Evolutionary conservation across 352 stramenopile species (phyloP).

Genomic region (Globisporangium radiosum): DNA sequence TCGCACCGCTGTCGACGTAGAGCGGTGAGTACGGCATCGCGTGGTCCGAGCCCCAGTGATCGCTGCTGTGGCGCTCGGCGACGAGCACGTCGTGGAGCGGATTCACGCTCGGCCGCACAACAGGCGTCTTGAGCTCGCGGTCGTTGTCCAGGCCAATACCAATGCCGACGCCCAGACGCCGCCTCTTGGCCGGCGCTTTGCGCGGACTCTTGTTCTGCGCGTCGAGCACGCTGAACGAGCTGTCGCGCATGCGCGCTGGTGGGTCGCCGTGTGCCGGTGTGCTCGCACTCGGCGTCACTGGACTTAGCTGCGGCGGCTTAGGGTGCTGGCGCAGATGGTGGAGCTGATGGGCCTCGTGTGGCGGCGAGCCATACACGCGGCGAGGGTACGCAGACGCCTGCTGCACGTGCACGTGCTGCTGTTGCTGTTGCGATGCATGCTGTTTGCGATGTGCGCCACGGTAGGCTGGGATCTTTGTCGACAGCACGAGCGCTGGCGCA

Average conservation of each 20-base stretch:
- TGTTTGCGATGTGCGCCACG: not conserved
- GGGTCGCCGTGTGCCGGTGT: slow-evolving; percentile 3
- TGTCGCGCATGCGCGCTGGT: not conserved
- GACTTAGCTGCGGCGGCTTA: slow-evolving; percentile 1
- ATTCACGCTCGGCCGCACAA: not conserved
- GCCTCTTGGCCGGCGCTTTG: slow-evolving; percentile 5
- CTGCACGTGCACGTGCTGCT: not conserved
- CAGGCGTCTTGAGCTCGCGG: slow-evolving; percentile 7
- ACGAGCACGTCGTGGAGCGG: not conserved
- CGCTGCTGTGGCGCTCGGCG: not conserved
- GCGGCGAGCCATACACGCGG: slow-evolving; percentile 1
- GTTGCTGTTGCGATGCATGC: slow-evolving; percentile 1
- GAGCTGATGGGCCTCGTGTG: not conserved
- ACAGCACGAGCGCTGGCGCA: not conserved
- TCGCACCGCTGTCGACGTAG: not conserved
- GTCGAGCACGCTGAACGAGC: slow-evolving; percentile 6
- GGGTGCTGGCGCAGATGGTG: slow-evolving; percentile 1
- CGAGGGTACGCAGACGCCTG: not conserved
- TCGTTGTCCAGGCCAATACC: slow-evolving; percentile 6
- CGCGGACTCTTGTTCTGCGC: slow-evolving; percentile 13
- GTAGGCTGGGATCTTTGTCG: slow-evolving; percentile 4
- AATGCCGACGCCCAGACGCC: not conserved
- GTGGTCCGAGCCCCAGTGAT: not conserved
- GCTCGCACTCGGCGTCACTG: not conserved
- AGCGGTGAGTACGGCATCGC: not conserved